Evolutionary conservation across 2,329 filamentous ascomycete species (phyloP).

Genomic region (Alternaria atra): DNA sequence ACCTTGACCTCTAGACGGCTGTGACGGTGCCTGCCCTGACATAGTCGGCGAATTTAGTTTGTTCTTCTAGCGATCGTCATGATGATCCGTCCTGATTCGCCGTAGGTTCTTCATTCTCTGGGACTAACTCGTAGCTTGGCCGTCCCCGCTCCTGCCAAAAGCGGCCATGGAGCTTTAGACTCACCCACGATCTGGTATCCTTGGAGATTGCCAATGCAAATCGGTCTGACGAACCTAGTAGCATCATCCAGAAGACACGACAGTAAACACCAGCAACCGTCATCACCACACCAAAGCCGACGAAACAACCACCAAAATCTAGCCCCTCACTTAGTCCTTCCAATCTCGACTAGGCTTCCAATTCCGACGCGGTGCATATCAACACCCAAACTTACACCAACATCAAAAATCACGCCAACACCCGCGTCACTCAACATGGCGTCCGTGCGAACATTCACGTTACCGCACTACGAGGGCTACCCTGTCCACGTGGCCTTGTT

Average conservation of each 20-base stretch:
- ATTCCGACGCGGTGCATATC: conserved; percentile 14
- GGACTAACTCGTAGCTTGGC: conserved; percentile 14
- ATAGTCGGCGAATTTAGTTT: conserved; percentile 21
- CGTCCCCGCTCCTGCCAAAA: conserved; percentile 30
- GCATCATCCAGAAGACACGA: neutral
- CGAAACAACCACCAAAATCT: neutral
- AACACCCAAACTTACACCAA: conserved; percentile 8
- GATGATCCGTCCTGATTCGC: conserved; percentile 16
- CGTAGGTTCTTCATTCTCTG: neutral
- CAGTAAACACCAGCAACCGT: neutral
- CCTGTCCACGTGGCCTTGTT: conserved; percentile 80
- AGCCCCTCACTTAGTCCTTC: neutral
- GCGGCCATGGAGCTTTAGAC: conserved; percentile 5
- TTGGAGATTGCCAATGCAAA: conserved; percentile 9
- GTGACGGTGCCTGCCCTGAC: conserved; percentile 26
- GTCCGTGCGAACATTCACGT: conserved; percentile 70
- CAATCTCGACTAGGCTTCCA: neutral
- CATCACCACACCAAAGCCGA: neutral
- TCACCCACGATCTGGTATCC: conserved; percentile 6
- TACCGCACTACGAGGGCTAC: conserved; percentile 79
- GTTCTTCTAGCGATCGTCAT: conserved; percentile 16
- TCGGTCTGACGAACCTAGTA: neutral
- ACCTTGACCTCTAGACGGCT: conserved; percentile 19
- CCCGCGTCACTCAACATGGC: conserved; percentile 51
- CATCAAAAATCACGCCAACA: conserved; percentile 3